A percentile compares a stretch with the other conserved stretches of the same genome.
Conservation (phyloP, 768 basidiomycete genomes). For the Suillus discolor region DNA sequence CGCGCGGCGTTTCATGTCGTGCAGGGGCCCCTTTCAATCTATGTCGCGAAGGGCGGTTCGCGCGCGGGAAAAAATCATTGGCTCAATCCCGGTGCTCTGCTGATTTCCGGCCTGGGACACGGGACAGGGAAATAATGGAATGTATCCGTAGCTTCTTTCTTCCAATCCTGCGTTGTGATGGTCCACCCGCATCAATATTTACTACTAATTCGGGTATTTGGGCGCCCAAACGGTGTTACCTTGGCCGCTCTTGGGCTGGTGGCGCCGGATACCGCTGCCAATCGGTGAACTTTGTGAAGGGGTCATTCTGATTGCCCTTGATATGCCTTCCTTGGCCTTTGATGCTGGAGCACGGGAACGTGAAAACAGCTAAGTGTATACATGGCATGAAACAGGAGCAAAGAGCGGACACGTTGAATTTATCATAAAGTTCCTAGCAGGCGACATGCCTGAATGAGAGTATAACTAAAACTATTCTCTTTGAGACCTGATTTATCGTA, state of each 20-base stretch:
- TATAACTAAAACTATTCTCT: not conserved
- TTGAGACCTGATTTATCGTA: not conserved
- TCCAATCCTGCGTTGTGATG: conserved; percentile 2
- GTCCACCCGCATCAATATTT: not conserved
- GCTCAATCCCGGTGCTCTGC: not conserved
- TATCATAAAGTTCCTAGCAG: not conserved
- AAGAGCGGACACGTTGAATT: not conserved
- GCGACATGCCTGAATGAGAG: not conserved
- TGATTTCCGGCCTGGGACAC: not conserved
- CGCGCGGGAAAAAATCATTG: conserved; percentile 5
- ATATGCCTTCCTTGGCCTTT: not conserved
- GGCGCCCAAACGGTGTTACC: not conserved
- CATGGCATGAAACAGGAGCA: not conserved
- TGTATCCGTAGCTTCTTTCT: not conserved
- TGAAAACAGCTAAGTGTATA: not conserved
- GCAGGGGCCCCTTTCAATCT: not conserved
- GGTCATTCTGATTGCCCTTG: conserved; percentile 2
- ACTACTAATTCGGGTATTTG: not conserved
- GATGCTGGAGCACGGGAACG: too few species aligned
- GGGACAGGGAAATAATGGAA: not conserved
- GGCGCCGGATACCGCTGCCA: conserved; percentile 2
- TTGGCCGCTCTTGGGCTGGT: not conserved
- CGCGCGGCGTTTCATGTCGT: not conserved
- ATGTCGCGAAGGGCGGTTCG: conserved; percentile 9
- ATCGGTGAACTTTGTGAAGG: not conserved